These are phyloP conservation scores for Corymbia citriodora DNA, from an alignment of 441 rosid genomes.

Conservation along the genomic window DNA sequence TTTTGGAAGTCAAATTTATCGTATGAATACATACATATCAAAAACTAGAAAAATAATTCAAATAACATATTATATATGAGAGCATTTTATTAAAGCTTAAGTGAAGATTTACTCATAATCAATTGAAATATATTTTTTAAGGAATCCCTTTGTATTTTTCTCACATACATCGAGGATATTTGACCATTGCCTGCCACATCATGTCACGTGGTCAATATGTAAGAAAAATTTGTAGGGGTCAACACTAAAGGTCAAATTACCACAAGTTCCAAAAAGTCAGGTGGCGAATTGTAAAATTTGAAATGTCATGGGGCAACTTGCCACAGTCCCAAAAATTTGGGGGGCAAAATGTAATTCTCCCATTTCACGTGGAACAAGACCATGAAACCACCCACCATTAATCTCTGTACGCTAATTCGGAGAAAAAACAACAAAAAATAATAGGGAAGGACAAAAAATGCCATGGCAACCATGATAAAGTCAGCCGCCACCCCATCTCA, in stretches of 20 bases:
- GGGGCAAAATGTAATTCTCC: not conserved
- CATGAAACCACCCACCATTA: not conserved
- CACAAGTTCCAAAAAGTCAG: not conserved
- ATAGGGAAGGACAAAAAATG: no score
- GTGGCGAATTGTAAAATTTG: not conserved
- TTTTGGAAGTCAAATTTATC: not conserved
- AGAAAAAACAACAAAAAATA: no score
- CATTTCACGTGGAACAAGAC: not conserved
- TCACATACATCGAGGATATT: not conserved
- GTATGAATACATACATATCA: not conserved
- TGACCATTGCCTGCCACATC: not conserved
- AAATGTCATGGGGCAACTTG: not conserved
- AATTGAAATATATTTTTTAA: not conserved
- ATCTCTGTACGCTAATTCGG: no score
- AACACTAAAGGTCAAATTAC: not conserved
- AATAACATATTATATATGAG: not conserved
- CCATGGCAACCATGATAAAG: not conserved
- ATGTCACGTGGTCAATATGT: not conserved
- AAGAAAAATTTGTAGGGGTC: not conserved
- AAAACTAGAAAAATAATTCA: not conserved
- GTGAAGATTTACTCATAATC: not conserved
- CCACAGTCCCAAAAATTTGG: not conserved
- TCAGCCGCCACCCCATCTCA: no score
- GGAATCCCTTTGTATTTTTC: not conserved
- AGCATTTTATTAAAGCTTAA: fast-evolving